phyloP scores from a whole-genome alignment of 129 eudicot genomes.

The Escallonia rubra region DNA sequence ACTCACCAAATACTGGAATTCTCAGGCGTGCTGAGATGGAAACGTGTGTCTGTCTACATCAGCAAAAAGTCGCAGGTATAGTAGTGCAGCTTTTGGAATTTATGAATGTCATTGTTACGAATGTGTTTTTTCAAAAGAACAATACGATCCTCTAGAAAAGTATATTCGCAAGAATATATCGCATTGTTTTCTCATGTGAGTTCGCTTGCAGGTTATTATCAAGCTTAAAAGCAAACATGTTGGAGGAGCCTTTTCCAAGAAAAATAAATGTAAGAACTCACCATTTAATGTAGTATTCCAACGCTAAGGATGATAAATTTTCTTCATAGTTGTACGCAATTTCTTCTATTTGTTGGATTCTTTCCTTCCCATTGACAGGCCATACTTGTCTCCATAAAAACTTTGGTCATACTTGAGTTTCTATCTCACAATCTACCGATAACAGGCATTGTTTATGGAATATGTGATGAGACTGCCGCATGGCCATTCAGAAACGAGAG shows the following conservation, averaged over 20 bases:
- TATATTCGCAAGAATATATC: neutral
- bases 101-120: neutral
- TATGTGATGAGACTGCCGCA: slow-evolving; percentile 53
- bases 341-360: neutral
- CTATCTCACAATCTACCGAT: neutral
- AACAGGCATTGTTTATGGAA: slow-evolving; percentile 76
- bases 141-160: neutral
- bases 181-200: slow-evolving; percentile 3
- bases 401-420: neutral
- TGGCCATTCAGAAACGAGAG: slow-evolving; percentile 69
- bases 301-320: neutral
- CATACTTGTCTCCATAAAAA: too few species aligned
- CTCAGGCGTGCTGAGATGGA: slow-evolving; percentile 63
- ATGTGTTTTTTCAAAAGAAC: neutral
- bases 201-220: slow-evolving; percentile 50
- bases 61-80: slow-evolving; percentile 67
- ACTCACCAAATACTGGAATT: neutral
- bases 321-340: slow-evolving; percentile 1
- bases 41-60: slow-evolving; percentile 68
- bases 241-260: slow-evolving; percentile 87
- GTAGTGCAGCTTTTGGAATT: neutral
- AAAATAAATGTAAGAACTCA: slow-evolving; percentile 63
- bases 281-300: slow-evolving; percentile 6
- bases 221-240: slow-evolving; percentile 78
- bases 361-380: neutral